These are phyloP conservation scores for Dorcoceras hygrometricum DNA, from an alignment of 257 asterid species.

Conservation along the genomic window DNA sequence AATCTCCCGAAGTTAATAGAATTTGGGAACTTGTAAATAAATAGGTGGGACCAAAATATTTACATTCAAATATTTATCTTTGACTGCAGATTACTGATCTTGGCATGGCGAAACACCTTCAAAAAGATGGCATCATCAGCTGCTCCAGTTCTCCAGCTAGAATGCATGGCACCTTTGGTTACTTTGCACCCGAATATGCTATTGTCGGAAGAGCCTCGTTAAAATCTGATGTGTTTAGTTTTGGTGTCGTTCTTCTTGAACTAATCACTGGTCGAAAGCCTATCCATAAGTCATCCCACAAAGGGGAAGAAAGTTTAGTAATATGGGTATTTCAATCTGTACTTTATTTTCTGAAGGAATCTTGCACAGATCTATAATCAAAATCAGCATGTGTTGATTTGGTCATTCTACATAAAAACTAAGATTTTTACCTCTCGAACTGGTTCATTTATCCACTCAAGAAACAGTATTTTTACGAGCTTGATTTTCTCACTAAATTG, in stretches of 20 bases:
- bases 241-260: conserved; percentile 97
- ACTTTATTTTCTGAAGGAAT: not conserved
- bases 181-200: conserved; percentile 95
- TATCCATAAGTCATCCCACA: conserved; percentile 52
- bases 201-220: conserved; percentile 81
- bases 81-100: conserved; percentile 87
- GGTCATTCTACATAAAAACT: not conserved
- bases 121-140: conserved; percentile 63
- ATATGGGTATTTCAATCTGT: conserved; percentile 68
- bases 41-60: not conserved
- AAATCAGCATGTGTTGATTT: not conserved
- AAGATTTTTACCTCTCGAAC: not conserved
- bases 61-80: not conserved
- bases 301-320: conserved; percentile 78
- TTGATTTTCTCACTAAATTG: conserved; percentile 13
- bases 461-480: not conserved
- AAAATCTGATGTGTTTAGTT: conserved; percentile 96
- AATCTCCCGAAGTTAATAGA: conserved; percentile 11
- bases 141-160: conserved; percentile 83
- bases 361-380: not conserved
- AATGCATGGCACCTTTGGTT: conserved; percentile 98
- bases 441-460: not conserved
- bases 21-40: not conserved
- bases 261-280: conserved; percentile 82
- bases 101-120: conserved; percentile 94